Conservation (phyloP, 2,329 filamentous ascomycete species). For the Fusarium liriodendri region DNA sequence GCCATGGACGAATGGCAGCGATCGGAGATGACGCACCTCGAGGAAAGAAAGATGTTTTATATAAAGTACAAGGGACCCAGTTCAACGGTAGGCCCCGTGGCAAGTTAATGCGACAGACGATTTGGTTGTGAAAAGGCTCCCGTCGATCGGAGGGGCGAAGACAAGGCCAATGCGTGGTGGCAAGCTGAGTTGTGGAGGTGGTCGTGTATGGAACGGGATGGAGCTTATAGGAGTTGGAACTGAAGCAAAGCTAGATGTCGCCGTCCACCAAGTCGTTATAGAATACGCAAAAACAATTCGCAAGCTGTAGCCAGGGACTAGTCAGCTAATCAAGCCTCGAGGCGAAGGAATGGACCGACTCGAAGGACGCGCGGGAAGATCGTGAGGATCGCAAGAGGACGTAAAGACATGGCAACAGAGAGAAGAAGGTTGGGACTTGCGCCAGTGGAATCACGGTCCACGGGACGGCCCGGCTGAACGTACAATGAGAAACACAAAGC, state of each 20-base stretch:
- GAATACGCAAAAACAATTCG: conserved; percentile 8
- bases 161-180: conserved; percentile 14
- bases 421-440: conserved; percentile 23
- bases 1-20: background rate
- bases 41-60: conserved; percentile 4
- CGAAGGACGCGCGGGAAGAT: background rate
- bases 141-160: conserved; percentile 7
- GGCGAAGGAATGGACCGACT: background rate
- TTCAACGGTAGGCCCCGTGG: background rate
- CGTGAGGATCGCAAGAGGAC: background rate
- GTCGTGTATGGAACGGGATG: conserved; percentile 8
- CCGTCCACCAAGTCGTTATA: conserved; percentile 10
- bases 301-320: conserved; percentile 8
- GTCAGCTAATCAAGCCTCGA: conserved; percentile 8
- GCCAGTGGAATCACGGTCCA: conserved; percentile 15
- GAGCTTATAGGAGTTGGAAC: conserved; percentile 5
- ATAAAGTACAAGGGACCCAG: background rate
- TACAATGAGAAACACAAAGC: conserved; percentile 31
- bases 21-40: conserved; percentile 4
- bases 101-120: conserved; percentile 21
- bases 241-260: conserved; percentile 12
- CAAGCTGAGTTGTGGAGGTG: conserved; percentile 6
- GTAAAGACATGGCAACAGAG: background rate
- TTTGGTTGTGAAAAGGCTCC: conserved; percentile 15
- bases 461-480: conserved; percentile 30